Evolutionary conservation across 352 stramenopile genomes (phyloP).

Genomic region (Globisporangium alternatum): DNA sequence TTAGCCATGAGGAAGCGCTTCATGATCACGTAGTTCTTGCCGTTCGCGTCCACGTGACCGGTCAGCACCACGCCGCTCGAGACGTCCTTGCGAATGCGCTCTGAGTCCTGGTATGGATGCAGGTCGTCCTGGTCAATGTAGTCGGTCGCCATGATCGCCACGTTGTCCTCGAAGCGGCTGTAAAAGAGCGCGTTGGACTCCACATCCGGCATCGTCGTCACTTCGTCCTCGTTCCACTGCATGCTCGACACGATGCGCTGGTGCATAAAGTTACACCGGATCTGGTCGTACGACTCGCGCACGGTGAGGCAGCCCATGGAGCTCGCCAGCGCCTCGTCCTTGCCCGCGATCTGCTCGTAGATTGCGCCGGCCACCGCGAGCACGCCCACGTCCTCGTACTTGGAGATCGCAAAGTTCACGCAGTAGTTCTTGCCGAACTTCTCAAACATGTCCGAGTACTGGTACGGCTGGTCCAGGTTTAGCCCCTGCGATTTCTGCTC

Average conservation of each 20-base stretch:
- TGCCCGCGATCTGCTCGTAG: slow-evolving; percentile 69
- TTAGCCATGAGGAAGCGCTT: slow-evolving; percentile 79
- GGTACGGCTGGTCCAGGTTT: slow-evolving; percentile 55
- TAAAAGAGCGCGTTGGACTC: slow-evolving; percentile 77
- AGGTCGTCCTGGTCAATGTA: slow-evolving; percentile 81
- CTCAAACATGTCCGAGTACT: slow-evolving; percentile 79
- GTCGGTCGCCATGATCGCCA: slow-evolving; percentile 60
- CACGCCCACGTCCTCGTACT: slow-evolving; percentile 65
- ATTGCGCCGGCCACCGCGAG: slow-evolving; percentile 62
- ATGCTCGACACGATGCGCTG: slow-evolving; percentile 77
- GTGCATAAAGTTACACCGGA: slow-evolving; percentile 82
- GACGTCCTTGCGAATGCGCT: slow-evolving; percentile 76
- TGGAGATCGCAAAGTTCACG: slow-evolving; percentile 71
- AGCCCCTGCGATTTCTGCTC: slow-evolving; percentile 63
- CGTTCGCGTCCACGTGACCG: slow-evolving; percentile 50
- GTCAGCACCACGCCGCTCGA: slow-evolving; percentile 70
- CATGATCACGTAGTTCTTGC: slow-evolving; percentile 74
- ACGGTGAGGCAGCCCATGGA: slow-evolving; percentile 63
- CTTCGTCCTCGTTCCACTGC: slow-evolving; percentile 48
- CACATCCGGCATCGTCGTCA: slow-evolving; percentile 52
- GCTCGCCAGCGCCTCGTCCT: slow-evolving; percentile 50
- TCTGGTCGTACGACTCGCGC: slow-evolving; percentile 68
- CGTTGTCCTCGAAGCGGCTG: slow-evolving; percentile 59
- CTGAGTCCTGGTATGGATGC: slow-evolving; percentile 64
- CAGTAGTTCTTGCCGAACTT: slow-evolving; percentile 82